Percentiles rank a stretch among this genome's conserved stretches.
Evolutionary conservation across 192 early-diverging fungal species (phyloP).

Genomic region (Coemansia sp.): DNA sequence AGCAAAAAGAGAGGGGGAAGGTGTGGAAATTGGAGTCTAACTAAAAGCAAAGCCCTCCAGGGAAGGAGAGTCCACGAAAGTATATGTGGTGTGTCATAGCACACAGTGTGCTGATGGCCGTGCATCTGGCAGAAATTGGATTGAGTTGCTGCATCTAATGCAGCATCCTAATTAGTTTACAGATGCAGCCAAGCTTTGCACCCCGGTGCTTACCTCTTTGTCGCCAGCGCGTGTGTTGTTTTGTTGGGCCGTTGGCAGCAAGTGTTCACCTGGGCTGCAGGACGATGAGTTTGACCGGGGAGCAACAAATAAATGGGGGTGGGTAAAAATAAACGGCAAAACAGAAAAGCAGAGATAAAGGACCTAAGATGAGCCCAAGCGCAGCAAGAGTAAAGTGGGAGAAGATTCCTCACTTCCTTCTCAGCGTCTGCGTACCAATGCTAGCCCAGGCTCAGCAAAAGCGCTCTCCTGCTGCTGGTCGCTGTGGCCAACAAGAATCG

Average conservation of each 20-base stretch:
- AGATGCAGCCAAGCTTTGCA: neutral
- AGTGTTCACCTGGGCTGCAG: neutral
- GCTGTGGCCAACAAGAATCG: neutral
- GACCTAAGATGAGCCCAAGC: neutral
- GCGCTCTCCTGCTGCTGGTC: neutral
- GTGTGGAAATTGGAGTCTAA: neutral
- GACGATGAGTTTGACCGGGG: neutral
- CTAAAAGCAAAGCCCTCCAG: neutral
- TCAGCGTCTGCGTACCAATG: neutral
- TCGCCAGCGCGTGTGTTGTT: neutral
- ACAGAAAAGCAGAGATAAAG: neutral
- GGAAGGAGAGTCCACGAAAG: neutral
- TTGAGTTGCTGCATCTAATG: neutral
- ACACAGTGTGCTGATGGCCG: neutral
- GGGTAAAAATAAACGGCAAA: conserved; percentile 9
- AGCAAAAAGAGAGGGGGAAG: neutral
- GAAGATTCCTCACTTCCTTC: neutral
- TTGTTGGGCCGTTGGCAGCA: neutral
- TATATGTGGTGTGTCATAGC: neutral
- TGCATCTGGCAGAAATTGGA: neutral
- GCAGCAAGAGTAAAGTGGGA: neutral
- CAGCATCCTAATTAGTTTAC: neutral
- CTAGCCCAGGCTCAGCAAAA: neutral
- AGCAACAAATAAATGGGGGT: neutral
- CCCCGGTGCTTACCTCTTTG: neutral